A percentile compares a stretch with the other conserved stretches of the same genome.
These are phyloP conservation scores for Fusarium algeriense DNA, from an alignment of 2,329 filamentous ascomycete genomes.

Conservation along the genomic window DNA sequence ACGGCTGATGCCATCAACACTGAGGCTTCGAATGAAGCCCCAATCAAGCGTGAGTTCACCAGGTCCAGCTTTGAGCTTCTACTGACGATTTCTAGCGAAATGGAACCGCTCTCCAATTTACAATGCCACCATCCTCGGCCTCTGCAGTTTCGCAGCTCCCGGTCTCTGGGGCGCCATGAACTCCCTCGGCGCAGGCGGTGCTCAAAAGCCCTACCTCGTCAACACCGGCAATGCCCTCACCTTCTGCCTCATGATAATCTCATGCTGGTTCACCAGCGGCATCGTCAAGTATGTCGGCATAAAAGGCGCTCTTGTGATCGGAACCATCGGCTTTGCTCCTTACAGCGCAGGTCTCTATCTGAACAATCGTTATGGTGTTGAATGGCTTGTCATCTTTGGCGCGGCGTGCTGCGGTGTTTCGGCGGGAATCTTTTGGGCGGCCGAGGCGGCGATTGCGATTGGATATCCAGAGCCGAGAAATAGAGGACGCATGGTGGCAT, in stretches of 20 bases:
- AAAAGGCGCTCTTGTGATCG: conserved; percentile 56
- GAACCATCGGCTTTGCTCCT: conserved; percentile 58
- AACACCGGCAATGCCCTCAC: conserved; percentile 68
- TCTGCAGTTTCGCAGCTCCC: conserved; percentile 48
- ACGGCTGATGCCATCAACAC: neutral
- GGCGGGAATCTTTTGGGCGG: conserved; percentile 54
- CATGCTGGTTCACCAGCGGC: conserved; percentile 62
- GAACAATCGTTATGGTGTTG: conserved; percentile 58
- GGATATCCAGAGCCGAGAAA: conserved; percentile 75
- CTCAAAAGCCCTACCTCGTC: conserved; percentile 72
- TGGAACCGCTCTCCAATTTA: conserved; percentile 47
- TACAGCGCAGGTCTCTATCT: conserved; percentile 59
- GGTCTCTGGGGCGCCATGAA: conserved; percentile 49
- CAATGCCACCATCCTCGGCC: conserved; percentile 48
- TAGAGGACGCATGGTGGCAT: conserved; percentile 69
- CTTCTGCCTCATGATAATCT: conserved; percentile 60
- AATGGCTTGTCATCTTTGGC: conserved; percentile 60
- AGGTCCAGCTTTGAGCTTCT: neutral
- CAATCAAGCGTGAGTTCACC: conserved; percentile 3
- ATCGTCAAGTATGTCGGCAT: conserved; percentile 45
- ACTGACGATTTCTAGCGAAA: conserved; percentile 26
- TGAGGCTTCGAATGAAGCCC: neutral
- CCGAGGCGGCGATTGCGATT: conserved; percentile 57
- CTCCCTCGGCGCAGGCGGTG: conserved; percentile 57
- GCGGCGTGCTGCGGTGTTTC: conserved; percentile 57